Evolutionary conservation across 768 basidiomycete genomes (phyloP).

Genomic region (Leccinellum luteum): DNA sequence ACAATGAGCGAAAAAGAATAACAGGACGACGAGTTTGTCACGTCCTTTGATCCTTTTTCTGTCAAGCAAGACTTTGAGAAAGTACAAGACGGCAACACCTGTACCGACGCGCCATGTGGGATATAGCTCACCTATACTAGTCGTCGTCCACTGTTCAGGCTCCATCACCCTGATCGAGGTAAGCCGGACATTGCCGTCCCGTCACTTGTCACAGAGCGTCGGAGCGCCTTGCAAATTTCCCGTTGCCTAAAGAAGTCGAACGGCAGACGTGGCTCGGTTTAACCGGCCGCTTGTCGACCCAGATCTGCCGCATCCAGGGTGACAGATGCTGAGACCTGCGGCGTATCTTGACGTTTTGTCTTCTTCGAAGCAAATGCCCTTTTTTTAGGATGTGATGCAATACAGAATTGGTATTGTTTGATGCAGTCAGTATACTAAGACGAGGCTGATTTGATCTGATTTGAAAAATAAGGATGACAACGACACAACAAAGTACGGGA

Average conservation of each 20-base stretch:
- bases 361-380: neutral
- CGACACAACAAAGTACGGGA: neutral
- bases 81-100: neutral
- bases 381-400: neutral
- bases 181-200: neutral
- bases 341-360: neutral
- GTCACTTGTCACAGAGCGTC: neutral
- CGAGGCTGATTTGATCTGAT: neutral
- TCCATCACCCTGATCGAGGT: neutral
- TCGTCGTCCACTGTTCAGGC: neutral
- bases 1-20: neutral
- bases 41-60: slow-evolving; percentile 1
- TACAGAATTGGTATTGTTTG: neutral
- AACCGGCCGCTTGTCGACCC: neutral
- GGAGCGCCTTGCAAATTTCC: neutral
- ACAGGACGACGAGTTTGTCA: neutral
- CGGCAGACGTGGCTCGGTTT: neutral
- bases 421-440: neutral
- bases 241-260: neutral
- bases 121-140: neutral
- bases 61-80: neutral
- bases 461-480: neutral
- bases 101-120: neutral
- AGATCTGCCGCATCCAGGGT: neutral
- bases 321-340: neutral